Evolutionary conservation across 345 rosid genomes (phyloP), one percentile per base, ranked within the genome.

Genomic region (Syzygium aqueum): DNA sequence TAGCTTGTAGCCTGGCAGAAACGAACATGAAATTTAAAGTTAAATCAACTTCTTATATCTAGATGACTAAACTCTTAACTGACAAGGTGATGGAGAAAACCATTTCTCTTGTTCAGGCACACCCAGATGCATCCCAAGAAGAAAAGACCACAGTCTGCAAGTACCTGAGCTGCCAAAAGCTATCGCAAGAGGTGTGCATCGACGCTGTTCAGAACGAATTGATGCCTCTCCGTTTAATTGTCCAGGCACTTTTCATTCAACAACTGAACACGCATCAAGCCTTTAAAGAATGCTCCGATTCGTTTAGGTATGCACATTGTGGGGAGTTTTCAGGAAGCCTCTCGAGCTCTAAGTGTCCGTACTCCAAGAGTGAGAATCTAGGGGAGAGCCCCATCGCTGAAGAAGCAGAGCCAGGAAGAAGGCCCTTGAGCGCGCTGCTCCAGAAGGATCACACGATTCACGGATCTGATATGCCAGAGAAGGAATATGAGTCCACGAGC

Each of bases 131-230:
- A 86, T 87, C 96, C 46, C 96, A 92, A 86, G 97, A 94, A 46
- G 96, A 95, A 87, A 96, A 92, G 87, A 93, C 90, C 25, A 89
- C 89, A 50, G 93, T 94, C 88, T 94, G 98, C 89, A 94, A 91
- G 52, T 91, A 96, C 91, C 93, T 96, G 85, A 92, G 92, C 89
- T 96, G 98, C 91, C 95, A 95, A 61, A 93, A 92, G 86, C 92
- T 96, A 27, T 95, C 98, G 37, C 96, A 95, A 85, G 94, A 91
- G 85, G 93, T 93, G 54, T 96, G 96, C 86, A 90, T 95, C 8
- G 94, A 94, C 82, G 94, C 97, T 8, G 96, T 95, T 86, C 95
- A 95, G 89, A 96, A 96, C 73, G 96, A 96, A 85, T n/a, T 94
- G 92, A 93, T 96, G 96, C 98, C 98, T 25, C 91, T 96, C 40